A percentile compares a stretch with the other conserved stretches of the same genome.
Evolutionary conservation across 1,284 basidiomycete genomes (phyloP).

Genomic region (Moesziomyces parantarcticus): DNA sequence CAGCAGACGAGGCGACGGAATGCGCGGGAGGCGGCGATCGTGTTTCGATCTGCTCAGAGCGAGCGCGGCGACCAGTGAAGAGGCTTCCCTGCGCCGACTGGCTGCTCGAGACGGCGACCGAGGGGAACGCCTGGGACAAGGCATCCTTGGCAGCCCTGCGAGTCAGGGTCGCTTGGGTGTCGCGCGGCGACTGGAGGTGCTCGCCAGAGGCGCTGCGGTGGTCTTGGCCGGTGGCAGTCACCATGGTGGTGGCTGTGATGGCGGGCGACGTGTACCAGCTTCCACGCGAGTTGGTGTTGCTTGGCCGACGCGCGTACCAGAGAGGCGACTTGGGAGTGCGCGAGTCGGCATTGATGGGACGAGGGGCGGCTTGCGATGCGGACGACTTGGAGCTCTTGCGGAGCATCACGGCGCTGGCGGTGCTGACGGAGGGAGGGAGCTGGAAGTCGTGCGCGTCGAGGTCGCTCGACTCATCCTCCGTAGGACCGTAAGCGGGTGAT

Average conservation of each 20-base stretch:
- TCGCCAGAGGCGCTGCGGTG: constrained; percentile 11
- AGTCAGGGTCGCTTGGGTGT: constrained; percentile 37
- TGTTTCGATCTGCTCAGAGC: constrained; percentile 33
- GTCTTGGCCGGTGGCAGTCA: constrained; percentile 38
- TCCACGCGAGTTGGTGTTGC: constrained; percentile 55
- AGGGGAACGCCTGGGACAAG: constrained; percentile 25
- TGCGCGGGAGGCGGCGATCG: constrained; percentile 48
- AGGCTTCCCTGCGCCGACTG: constrained; percentile 9
- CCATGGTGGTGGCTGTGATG: constrained; percentile 50
- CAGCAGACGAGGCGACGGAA: constrained; percentile 54
- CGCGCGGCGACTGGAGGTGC: constrained; percentile 11
- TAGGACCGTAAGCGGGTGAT: constrained; percentile 45
- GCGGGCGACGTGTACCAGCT: constrained; percentile 56
- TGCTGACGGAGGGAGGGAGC: constrained; percentile 56
- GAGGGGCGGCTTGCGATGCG: constrained; percentile 16
- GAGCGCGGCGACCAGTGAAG: constrained; percentile 22
- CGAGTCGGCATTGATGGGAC: constrained; percentile 30
- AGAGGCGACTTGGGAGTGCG: constrained; percentile 50
- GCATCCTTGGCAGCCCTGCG: constrained; percentile 45
- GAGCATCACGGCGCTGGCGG: constrained; percentile 50
- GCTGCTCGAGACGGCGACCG: constrained; percentile 3
- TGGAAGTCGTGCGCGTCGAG: constrained; percentile 52
- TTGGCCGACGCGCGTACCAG: constrained; percentile 55
- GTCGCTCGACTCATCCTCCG: constrained; percentile 54
- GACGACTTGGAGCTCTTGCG: constrained; percentile 38